Percentiles rank a stretch among this genome's conserved stretches.
phyloP scores from a whole-genome alignment of 2,329 filamentous ascomycete species.

The Chrysoporthe cubensis region DNA sequence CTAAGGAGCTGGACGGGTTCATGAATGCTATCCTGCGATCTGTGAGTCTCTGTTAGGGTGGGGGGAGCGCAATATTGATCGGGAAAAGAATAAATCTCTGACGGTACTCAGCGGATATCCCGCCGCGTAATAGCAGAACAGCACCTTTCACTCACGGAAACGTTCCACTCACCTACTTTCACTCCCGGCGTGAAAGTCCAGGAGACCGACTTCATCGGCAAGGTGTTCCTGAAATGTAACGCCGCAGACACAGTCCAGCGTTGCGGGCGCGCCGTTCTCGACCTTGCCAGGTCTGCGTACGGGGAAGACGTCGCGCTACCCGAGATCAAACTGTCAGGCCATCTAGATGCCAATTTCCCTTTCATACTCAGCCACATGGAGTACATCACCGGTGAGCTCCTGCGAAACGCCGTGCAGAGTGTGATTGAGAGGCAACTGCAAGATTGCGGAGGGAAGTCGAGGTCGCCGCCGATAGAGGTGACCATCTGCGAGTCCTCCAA shows the following conservation, averaged over 20 bases:
- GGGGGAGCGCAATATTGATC: neutral
- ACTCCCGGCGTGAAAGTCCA: slow-evolving; percentile 72
- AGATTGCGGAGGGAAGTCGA: slow-evolving; percentile 36
- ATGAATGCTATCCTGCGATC: slow-evolving; percentile 94
- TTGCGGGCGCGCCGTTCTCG: slow-evolving; percentile 76
- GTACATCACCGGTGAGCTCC: slow-evolving; percentile 93
- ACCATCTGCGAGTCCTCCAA: slow-evolving; percentile 92
- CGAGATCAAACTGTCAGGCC: slow-evolving; percentile 80
- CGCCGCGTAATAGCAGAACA: slow-evolving; percentile 97
- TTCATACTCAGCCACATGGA: slow-evolving; percentile 96
- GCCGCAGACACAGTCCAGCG: slow-evolving; percentile 86
- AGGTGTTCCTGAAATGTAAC: slow-evolving; percentile 92
- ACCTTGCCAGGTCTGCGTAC: slow-evolving; percentile 76
- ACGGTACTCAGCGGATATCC: slow-evolving; percentile 73
- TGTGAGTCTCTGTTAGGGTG: slow-evolving; percentile 52
- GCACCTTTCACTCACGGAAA: slow-evolving; percentile 92
- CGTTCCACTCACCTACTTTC: slow-evolving; percentile 88
- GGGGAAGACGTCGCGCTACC: slow-evolving; percentile 74
- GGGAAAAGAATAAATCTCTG: neutral
- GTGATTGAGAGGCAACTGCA: slow-evolving; percentile 73
- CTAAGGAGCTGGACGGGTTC: slow-evolving; percentile 84
- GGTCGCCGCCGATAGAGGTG: slow-evolving; percentile 87
- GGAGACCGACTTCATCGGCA: slow-evolving; percentile 85
- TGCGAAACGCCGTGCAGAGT: slow-evolving; percentile 93
- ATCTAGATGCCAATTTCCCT: slow-evolving; percentile 88